A percentile compares a stretch with the other conserved stretches of the same genome.
These are phyloP conservation scores for Pythium dissotocum DNA, from an alignment of 352 stramenopile genomes.

Conservation along the genomic window DNA sequence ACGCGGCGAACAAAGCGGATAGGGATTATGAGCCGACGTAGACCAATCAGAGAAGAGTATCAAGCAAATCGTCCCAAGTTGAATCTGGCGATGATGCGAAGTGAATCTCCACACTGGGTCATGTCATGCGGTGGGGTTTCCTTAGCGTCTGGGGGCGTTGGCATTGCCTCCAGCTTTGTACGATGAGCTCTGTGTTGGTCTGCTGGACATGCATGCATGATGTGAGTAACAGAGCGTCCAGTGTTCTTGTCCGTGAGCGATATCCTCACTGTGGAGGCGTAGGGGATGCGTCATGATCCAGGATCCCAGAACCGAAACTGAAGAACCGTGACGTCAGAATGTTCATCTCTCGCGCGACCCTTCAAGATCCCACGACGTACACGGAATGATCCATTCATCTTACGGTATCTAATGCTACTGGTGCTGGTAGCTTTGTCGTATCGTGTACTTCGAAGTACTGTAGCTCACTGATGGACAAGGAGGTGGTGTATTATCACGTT, in stretches of 20 bases:
- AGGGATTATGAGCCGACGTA: slow-evolving; percentile 3
- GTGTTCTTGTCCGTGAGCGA: background rate
- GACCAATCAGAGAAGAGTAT: slow-evolving; percentile 18
- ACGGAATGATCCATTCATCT: background rate
- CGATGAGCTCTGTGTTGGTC: background rate
- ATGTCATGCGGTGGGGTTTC: slow-evolving; percentile 23
- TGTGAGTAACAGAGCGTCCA: background rate
- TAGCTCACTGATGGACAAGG: background rate
- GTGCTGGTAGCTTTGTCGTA: no score
- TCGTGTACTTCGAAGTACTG: no score
- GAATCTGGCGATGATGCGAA: slow-evolving; percentile 33
- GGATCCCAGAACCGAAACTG: background rate
- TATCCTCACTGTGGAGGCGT: background rate
- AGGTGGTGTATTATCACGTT: slow-evolving; percentile 1
- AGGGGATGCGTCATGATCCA: background rate
- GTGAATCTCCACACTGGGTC: slow-evolving; percentile 27
- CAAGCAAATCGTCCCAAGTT: slow-evolving; percentile 22
- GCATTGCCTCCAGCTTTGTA: background rate
- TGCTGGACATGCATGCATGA: background rate
- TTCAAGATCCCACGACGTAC: background rate
- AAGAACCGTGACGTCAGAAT: slow-evolving; percentile 5
- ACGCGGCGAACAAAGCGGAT: background rate
- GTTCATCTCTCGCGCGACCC: background rate
- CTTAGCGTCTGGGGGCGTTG: background rate
- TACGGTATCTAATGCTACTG: no score